Percentiles rank a stretch among this genome's conserved stretches.
phyloP scores from a whole-genome alignment of 495 filamentous ascomycete species.

The Neurospora pannonica region DNA sequence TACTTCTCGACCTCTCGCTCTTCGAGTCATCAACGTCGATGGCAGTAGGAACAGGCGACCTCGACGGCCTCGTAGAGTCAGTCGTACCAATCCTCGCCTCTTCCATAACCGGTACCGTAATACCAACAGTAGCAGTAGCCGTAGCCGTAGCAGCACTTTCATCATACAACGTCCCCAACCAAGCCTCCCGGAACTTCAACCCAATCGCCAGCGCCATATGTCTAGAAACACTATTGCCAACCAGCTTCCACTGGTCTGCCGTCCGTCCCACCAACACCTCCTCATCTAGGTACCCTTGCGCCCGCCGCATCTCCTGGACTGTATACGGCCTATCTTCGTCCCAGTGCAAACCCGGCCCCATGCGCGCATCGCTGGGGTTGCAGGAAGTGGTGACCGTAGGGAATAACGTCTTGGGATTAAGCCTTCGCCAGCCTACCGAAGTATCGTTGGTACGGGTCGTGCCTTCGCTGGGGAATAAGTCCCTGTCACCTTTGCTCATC shows the following conservation, averaged over 20 bases:
- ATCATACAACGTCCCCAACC: slow-evolving; percentile 26
- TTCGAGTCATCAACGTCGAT: not conserved
- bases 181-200: slow-evolving; percentile 51
- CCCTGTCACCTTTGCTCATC: slow-evolving; percentile 28
- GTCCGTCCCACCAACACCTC: slow-evolving; percentile 54
- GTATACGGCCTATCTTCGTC: slow-evolving; percentile 45
- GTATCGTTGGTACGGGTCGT: slow-evolving; percentile 1
- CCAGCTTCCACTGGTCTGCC: slow-evolving; percentile 45
- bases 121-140: not conserved
- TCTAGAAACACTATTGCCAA: slow-evolving; percentile 66
- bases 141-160: not conserved
- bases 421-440: slow-evolving; percentile 40
- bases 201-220: slow-evolving; percentile 53
- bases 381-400: slow-evolving; percentile 46
- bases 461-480: slow-evolving; percentile 16
- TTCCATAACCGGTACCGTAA: not conserved
- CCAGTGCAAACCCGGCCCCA: slow-evolving; percentile 49
- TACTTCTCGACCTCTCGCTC: not conserved
- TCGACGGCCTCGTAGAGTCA: not conserved
- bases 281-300: slow-evolving; percentile 57
- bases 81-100: not conserved
- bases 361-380: slow-evolving; percentile 35
- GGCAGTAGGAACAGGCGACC: not conserved
- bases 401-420: slow-evolving; percentile 42
- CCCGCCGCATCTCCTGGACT: slow-evolving; percentile 53